Evolutionary conservation across 306 rosid species (phyloP), one percentile per base, ranked within the genome.

Genomic region (Cucurbita pepo): DNA sequence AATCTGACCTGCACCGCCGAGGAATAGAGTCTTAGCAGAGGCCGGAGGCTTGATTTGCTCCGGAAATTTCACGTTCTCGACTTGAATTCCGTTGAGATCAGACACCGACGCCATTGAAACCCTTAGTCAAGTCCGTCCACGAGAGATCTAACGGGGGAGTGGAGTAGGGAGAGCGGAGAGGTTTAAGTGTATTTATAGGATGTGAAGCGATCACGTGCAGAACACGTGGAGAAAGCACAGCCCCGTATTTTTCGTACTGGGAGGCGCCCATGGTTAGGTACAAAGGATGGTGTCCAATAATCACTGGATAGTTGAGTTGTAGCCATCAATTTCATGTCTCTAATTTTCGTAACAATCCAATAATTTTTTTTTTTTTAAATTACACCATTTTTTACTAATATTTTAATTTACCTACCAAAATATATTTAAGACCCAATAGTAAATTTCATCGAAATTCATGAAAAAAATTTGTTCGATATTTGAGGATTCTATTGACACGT

Each of bases 1-100:
- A 53, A 82, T 44, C 13, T 16, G 13, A 82, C 89, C 89, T 56
- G 87, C 84, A 15, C 90, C 90, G 37, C 76, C 86, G 70, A 83
- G 87, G 50, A 79, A 77, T 6, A 81, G 72, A 34, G 86, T 51
- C 56, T 83, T 81, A n/a, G 51, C 13, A 52, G 82, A 86, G 11
- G 83, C 83, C 1, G 87, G 90, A 44, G 86, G 84, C n/a, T 76
- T 83, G 10, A 59, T 80, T 6, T 64, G 6, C 6, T 69, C 60
- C 1, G 82, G 86, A 55, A 81, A 86, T 15, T 58, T 18, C 2
- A 75, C 75, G 19, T 6, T 5, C 52, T 81, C 90, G 16, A 86
- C 59, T 67, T 77, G 77, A 50, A 86, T n/a, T 48, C 65, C 90
- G 15, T 78, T 10, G 37, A 69, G 56, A 47, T 14, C 19, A 14